Percentiles rank a stretch among this genome's conserved stretches.
phyloP scores from a whole-genome alignment of 2,329 filamentous ascomycete species.

The Fusarium burgessii region DNA sequence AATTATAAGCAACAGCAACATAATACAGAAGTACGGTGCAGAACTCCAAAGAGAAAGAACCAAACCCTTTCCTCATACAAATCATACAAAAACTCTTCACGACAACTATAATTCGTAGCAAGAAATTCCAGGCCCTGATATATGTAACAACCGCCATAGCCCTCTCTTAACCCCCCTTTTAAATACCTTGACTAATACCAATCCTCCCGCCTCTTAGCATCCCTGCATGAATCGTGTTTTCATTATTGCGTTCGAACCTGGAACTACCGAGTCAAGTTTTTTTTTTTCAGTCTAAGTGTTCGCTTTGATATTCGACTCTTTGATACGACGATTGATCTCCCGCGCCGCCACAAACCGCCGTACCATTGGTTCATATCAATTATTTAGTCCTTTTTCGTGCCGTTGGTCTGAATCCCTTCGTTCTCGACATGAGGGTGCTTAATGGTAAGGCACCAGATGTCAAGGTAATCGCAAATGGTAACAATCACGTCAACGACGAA shows the following conservation, averaged over 20 bases:
- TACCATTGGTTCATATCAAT: neutral
- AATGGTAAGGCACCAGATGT: conserved; percentile 98
- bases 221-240: neutral
- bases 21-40: conserved; percentile 22
- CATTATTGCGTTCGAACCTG: conserved; percentile 1
- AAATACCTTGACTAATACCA: conserved; percentile 14
- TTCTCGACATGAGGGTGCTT: conserved; percentile 78
- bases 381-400: conserved; percentile 55
- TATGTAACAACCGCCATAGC: conserved; percentile 16
- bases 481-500: conserved; percentile 98
- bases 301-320: neutral
- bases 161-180: conserved; percentile 10
- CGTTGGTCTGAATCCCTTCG: conserved; percentile 44
- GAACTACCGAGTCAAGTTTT: neutral
- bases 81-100: conserved; percentile 26
- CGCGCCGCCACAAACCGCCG: neutral
- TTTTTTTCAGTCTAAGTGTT: neutral
- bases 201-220: neutral
- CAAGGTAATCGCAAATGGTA: conserved; percentile 96
- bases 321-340: neutral
- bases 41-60: conserved; percentile 25
- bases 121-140: conserved; percentile 4
- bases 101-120: neutral
- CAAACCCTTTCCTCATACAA: conserved; percentile 26
- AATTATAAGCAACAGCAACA: neutral